A percentile compares a stretch with the other conserved stretches of the same genome.
These are phyloP conservation scores for Xylaria cubensis DNA, from an alignment of 495 filamentous ascomycete species.

Conservation along the genomic window DNA sequence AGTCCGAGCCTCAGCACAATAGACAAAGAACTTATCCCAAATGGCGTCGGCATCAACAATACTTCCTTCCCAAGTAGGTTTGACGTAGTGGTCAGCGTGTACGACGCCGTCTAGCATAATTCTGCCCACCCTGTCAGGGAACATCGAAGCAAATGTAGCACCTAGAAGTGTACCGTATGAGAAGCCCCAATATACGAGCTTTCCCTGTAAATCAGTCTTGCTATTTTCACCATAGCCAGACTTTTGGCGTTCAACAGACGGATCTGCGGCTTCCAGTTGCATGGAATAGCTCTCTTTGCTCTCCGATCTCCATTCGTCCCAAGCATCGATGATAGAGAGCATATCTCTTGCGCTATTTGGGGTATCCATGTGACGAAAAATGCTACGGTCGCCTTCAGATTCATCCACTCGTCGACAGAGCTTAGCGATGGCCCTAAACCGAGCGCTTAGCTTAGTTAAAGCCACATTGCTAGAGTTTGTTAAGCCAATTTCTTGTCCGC, in stretches of 20 bases:
- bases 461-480: constrained; percentile 47
- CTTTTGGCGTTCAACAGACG: constrained; percentile 1
- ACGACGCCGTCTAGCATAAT: constrained; percentile 51
- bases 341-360: constrained; percentile 42
- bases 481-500: constrained; percentile 38
- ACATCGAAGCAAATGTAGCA: constrained; percentile 55
- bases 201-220: constrained; percentile 39
- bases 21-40: constrained; percentile 46
- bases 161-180: constrained; percentile 68
- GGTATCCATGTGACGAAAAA: constrained; percentile 41
- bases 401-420: constrained; percentile 47
- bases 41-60: constrained; percentile 51
- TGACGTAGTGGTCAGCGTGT: constrained; percentile 47
- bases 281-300: constrained; percentile 20
- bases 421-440: constrained; percentile 39
- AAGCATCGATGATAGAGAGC: constrained; percentile 42
- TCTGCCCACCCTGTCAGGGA: constrained; percentile 50
- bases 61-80: constrained; percentile 42
- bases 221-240: constrained; percentile 12
- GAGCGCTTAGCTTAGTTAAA: constrained; percentile 38
- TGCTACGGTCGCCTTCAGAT: constrained; percentile 37
- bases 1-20: constrained; percentile 43
- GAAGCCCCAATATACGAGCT: constrained; percentile 66
- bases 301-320: constrained; percentile 44
- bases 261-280: constrained; percentile 16